Conservation (phyloP, 1,284 basidiomycete species). For the Paramarasmius palmivorus region DNA sequence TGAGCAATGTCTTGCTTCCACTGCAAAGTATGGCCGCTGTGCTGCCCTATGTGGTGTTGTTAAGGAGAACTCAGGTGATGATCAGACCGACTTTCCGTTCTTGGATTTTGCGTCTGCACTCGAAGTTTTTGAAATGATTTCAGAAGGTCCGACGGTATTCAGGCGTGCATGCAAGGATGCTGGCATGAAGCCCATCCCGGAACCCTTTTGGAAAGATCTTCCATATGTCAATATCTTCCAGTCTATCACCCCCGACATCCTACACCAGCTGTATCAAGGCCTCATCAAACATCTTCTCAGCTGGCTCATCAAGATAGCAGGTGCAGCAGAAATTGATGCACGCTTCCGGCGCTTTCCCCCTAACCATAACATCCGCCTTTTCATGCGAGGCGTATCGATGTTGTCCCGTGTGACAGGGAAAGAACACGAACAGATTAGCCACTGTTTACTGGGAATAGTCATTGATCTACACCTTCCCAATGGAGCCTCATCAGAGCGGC, state of each 20-base stretch:
- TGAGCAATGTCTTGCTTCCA: slow-evolving; percentile 9
- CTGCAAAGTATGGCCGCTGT: background rate
- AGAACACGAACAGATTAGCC: background rate
- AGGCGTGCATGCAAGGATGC: background rate
- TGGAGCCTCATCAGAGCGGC: background rate
- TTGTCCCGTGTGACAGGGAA: background rate
- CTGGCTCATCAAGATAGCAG: background rate
- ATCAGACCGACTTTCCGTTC: background rate
- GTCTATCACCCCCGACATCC: background rate
- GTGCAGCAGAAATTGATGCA: background rate
- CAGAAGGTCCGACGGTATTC: background rate
- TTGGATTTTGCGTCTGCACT: background rate
- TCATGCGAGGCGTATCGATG: background rate
- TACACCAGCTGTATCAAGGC: background rate
- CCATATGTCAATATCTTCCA: background rate
- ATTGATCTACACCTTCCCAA: background rate
- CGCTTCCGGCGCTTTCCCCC: background rate
- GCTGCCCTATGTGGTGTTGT: background rate
- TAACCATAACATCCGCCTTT: background rate
- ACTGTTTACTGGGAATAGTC: background rate
- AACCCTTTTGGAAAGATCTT: background rate
- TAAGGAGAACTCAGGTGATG: background rate
- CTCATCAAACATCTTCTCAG: background rate
- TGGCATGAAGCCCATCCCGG: background rate
- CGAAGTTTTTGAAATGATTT: background rate